Base-by-base conservation (phyloP, 1,284 basidiomycete genomes). In the Cutaneotrichosporon spelunceum region DNA sequence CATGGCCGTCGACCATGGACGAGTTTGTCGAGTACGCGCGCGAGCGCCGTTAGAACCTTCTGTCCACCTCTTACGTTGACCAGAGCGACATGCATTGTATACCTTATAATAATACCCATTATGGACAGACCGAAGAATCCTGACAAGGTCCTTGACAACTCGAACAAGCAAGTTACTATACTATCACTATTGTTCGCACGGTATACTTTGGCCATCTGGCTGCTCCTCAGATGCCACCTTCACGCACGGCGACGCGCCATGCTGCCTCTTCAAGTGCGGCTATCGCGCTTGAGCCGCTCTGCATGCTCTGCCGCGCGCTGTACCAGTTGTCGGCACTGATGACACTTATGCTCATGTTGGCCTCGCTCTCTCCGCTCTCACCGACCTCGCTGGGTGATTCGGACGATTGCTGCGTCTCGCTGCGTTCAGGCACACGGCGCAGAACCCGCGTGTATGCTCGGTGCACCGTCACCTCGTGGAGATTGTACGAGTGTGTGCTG, bases 1-100 rank as follows among this genome's bases (percentile, higher is more conserved):
- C 78, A 8, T 80, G 78, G 78, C 78, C 78, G 19, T 79, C 78
- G 34, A 74, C 77, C 5, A 79, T 80, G 50, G 79, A 80, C 66
- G 79, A 79, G 49, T 80, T 78, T 67, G 77, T 79, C 29, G 78
- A 78, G 56, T 71, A 72, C 62, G 77, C 74, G 4, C 66, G 74
- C 27, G 63, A 65, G 58, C 64, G 63, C 58, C 60, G 50, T 52
- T 44, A 48, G 55, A 16, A 49, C 26, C 34, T 8, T n/a, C 16
- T 21, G 19, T 50, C 27, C 48, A 50, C 29, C 16, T 50, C 49
- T 50, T 19, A 16, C 50, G 7, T 14, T 27, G n/a, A 39, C 26
- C 30, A 30, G 42, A 47, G n/a, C 42, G 48, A n/a, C 55, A 56
- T 56, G 44, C 44, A 48, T 56, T 23, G 30, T 47, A 56, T 56